Evolutionary conservation across 257 asterid species (phyloP).

Genomic region (Sherardia arvensis): DNA sequence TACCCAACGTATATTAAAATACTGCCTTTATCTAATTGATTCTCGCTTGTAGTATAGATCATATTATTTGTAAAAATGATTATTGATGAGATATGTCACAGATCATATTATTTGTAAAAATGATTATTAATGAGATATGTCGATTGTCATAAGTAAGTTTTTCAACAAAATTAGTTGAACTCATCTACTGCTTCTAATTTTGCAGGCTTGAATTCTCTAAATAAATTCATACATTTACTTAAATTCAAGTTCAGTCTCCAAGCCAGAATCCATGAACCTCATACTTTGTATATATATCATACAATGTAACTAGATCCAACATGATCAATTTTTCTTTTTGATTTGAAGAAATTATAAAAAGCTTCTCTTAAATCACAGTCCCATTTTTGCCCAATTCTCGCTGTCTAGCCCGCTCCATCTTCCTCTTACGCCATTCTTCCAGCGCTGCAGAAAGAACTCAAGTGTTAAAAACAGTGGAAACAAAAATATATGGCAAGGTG

Average conservation of each 20-base stretch:
- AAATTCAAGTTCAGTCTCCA: background rate
- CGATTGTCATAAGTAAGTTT: too few relatives aligned
- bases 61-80: too few relatives aligned
- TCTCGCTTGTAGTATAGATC: too few relatives aligned
- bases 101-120: too few relatives aligned
- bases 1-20: too few relatives aligned
- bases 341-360: background rate
- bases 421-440: slow-evolving; percentile 90
- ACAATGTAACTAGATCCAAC: background rate
- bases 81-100: too few relatives aligned
- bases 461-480: background rate
- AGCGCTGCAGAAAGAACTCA: slow-evolving; percentile 33
- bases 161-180: background rate
- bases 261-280: background rate
- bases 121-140: too few relatives aligned
- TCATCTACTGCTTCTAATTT: background rate
- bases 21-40: too few relatives aligned
- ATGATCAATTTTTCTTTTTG: background rate
- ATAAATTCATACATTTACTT: background rate
- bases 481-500: background rate
- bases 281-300: background rate
- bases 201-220: background rate
- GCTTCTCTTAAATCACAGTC: slow-evolving; percentile 14
- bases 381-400: slow-evolving; percentile 51
- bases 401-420: slow-evolving; percentile 84